phyloP scores from a whole-genome alignment of 257 asterid genomes.

The Solanum bulbocastanum region DNA sequence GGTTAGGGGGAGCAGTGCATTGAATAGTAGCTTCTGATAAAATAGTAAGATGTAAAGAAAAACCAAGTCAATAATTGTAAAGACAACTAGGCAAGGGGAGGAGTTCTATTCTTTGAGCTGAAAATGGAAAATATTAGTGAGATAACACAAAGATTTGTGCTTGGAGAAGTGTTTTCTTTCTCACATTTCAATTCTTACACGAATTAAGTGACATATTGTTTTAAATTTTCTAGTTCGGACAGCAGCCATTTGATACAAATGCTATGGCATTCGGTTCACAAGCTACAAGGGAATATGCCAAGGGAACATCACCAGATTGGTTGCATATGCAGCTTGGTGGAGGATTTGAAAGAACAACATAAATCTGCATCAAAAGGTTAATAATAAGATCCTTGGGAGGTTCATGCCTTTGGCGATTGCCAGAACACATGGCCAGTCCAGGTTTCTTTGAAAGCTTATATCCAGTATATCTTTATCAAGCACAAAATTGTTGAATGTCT shows the following conservation, averaged over 20 bases:
- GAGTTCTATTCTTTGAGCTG: neutral
- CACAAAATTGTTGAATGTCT: neutral
- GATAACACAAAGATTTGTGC: neutral
- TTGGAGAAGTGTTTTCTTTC: neutral
- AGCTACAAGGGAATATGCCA: constrained; percentile 30
- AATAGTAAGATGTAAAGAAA: neutral
- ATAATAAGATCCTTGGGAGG: neutral
- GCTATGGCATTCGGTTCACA: constrained; percentile 19
- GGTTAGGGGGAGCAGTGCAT: neutral
- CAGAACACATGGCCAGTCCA: neutral
- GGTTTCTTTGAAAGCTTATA: neutral
- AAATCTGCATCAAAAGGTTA: neutral
- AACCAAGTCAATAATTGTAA: neutral
- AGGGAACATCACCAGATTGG: constrained; percentile 53
- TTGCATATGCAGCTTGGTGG: constrained; percentile 67
- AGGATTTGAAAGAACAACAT: constrained; percentile 39
- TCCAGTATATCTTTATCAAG: neutral
- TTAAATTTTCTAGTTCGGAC: constrained; percentile 31
- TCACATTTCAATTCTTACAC: neutral
- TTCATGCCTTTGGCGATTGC: neutral
- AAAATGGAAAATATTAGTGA: neutral
- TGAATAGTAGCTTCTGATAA: neutral
- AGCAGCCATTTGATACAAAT: constrained; percentile 28
- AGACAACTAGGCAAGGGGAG: neutral
- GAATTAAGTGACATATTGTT: neutral